These are phyloP conservation scores for Penicillium egyptiacum DNA, from an alignment of 495 filamentous ascomycete genomes.

Conservation along the genomic window DNA sequence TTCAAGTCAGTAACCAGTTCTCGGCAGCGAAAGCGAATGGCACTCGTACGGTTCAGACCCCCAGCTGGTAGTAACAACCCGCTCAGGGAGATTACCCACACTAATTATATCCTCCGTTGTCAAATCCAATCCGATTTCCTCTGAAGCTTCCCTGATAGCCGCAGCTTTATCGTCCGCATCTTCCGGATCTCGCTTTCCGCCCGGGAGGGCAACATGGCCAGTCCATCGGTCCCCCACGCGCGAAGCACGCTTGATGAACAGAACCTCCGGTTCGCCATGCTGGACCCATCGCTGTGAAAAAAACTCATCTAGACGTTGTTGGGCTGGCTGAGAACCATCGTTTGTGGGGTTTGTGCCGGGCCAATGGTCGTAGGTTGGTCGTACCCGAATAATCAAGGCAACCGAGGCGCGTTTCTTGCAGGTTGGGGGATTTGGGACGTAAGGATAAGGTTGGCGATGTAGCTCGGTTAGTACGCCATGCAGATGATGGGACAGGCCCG, in stretches of 20 bases:
- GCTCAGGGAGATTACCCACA: conserved; percentile 69
- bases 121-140: conserved; percentile 72
- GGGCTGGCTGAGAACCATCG: conserved; percentile 33
- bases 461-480: conserved; percentile 53
- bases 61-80: conserved; percentile 72
- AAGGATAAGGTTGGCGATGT: conserved; percentile 56
- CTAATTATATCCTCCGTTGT: conserved; percentile 52
- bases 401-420: conserved; percentile 71
- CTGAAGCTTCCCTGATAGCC: conserved; percentile 66
- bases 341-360: conserved; percentile 34
- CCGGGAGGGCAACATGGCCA: conserved; percentile 72
- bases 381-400: conserved; percentile 67
- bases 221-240: conserved; percentile 74
- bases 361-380: conserved; percentile 59
- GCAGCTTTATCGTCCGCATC: conserved; percentile 65
- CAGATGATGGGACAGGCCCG: conserved; percentile 31
- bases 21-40: background rate
- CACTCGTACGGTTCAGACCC: conserved; percentile 62
- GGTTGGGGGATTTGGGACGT: conserved; percentile 60
- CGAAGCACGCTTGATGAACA: conserved; percentile 76
- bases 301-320: conserved; percentile 56
- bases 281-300: conserved; percentile 71
- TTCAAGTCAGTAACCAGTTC: conserved; percentile 9
- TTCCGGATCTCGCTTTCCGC: conserved; percentile 68
- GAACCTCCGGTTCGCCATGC: conserved; percentile 69